Evolutionary conservation across 441 rosid genomes (phyloP), one percentile per base, ranked within the genome.

Genomic region (Brassica hybrid): DNA sequence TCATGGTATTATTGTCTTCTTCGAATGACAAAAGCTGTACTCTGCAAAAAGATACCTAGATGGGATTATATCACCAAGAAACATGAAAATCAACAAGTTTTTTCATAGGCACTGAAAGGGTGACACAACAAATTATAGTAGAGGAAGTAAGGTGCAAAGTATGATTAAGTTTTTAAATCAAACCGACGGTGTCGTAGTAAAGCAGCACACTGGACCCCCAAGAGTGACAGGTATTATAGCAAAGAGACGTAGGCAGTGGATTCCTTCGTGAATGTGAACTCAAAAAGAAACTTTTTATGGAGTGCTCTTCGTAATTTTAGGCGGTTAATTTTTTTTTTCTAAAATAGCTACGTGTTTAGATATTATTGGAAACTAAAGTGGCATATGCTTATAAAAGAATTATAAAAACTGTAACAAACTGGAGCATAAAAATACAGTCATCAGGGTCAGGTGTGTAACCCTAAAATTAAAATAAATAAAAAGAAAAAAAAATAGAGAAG

Each of bases 351-450:
- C 74, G 74, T 78, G 81, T 73, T 38, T 10, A 59, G 0, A 52
- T 73, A 60, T 73, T 13, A 73, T 67, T 78, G 52, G 74, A 12
- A 2, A 36, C 13, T 36, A 78, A 60, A 73, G 70, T 73, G 77
- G 81, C 77, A 73, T 73, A 67, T 67, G 36, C 65, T 78, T 72
- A 18, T 25, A 34, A 50, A 50, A 45, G 67, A 30, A 36, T 19
- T 60, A 45, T 59, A 10, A 14, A n/a, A 41, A 77, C 32, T 77
- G 38, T 72, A 72, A 72, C 77, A 72, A 72, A 78, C 76, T 72
- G 76, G 67, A 59, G 27, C 68, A 59, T 52, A 59, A 77, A 77
- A 72, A 48, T 32, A 27, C 41, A 72, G 73, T 76, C 17, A 58
- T 65, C 77, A 78, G 76, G 58, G 45, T 73, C 74, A 67, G 74